Conservation (phyloP, 768 basidiomycete genomes). For the Pleurotus platypus region DNA sequence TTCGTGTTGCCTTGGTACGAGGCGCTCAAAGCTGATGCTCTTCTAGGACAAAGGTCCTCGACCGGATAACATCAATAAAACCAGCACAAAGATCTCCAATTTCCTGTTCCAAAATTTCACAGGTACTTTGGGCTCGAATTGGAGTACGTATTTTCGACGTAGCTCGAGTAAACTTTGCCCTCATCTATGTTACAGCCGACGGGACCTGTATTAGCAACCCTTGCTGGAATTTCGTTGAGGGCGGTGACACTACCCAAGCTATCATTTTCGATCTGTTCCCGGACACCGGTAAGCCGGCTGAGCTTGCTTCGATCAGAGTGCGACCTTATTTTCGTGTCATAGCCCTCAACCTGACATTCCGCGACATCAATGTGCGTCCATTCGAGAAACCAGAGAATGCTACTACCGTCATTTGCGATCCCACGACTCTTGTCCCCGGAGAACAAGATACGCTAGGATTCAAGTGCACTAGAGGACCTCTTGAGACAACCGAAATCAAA, state of each 20-base stretch:
- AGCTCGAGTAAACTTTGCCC: not conserved
- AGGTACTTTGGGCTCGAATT: constrained; percentile 28
- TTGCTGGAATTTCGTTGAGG: constrained; percentile 36
- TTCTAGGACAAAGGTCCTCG: constrained; percentile 28
- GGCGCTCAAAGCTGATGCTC: not conserved
- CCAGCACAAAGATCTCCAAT: constrained; percentile 31
- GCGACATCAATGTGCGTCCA: constrained; percentile 24
- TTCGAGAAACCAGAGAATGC: constrained; percentile 15
- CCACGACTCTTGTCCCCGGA: constrained; percentile 20
- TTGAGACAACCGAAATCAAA: constrained; percentile 15
- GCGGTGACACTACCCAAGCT: constrained; percentile 27
- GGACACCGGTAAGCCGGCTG: constrained; percentile 23
- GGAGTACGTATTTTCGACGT: constrained; percentile 24
- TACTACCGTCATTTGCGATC: constrained; percentile 28
- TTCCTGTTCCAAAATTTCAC: constrained; percentile 33
- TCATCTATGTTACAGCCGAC: constrained; percentile 23
- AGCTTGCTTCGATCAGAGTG: not conserved
- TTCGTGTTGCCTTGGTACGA: not conserved
- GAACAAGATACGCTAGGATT: constrained; percentile 28
- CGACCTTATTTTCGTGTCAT: not conserved
- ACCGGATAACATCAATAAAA: constrained; percentile 26
- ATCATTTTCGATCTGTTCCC: constrained; percentile 35
- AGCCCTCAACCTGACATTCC: constrained; percentile 25
- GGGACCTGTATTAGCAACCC: constrained; percentile 34
- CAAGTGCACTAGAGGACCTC: constrained; percentile 25